These are phyloP conservation scores for Saitozyma sp. DNA, from an alignment of 768 basidiomycete species.

Conservation along the genomic window DNA sequence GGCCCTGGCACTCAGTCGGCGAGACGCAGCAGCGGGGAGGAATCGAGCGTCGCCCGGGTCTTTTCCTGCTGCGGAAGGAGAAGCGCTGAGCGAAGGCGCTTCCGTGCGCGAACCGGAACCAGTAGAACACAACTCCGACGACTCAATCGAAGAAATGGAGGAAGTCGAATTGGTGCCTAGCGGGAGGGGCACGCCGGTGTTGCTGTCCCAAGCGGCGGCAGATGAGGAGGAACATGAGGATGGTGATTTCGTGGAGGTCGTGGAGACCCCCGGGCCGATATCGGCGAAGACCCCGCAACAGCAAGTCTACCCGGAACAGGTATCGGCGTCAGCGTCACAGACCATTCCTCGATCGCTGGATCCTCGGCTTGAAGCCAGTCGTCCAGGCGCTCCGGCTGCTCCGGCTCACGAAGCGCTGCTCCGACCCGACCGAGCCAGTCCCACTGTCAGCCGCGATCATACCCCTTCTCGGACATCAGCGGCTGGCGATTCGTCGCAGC, in stretches of 20 bases:
- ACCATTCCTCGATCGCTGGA: no score
- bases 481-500: background rate
- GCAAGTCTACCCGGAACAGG: no score
- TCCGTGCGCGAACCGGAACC: background rate
- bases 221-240: slow-evolving; percentile 10
- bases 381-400: no score
- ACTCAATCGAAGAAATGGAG: slow-evolving; percentile 35
- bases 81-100: background rate
- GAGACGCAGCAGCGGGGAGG: slow-evolving; percentile 18
- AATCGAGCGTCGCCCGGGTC: background rate
- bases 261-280: background rate
- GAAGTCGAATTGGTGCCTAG: slow-evolving; percentile 44
- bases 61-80: slow-evolving; percentile 1
- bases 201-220: background rate
- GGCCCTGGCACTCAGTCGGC: slow-evolving; percentile 54
- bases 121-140: background rate
- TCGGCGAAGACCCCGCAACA: no score
- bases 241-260: slow-evolving; percentile 7
- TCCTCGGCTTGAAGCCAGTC: no score
- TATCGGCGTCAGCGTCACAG: no score
- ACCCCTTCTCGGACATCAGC: no score
- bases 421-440: no score
- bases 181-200: slow-evolving; percentile 20
- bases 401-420: no score
- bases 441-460: no score